Base-by-base conservation (phyloP, 192 early-diverging fungal genomes). In the Entophlyctis luteolus region DNA sequence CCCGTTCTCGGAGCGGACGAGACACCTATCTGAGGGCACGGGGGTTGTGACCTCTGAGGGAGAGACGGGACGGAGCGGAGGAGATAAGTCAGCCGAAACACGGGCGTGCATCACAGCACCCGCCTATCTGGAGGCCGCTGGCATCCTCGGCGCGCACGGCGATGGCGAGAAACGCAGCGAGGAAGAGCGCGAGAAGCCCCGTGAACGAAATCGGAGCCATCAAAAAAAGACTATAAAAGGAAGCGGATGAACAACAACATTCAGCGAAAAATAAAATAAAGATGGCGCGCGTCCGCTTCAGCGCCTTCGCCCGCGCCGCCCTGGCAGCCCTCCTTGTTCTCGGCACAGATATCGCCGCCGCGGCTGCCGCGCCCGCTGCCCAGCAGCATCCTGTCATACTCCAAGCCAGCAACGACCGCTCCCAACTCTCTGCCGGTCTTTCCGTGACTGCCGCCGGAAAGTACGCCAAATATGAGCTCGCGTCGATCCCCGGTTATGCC, bases 11-110 rank as follows among this genome's bases (percentile, higher is more conserved):
- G 77, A 65, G 50, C 77, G 77, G 29, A 20, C 18, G 22, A 65
- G 73, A 66, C 87, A 88, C 46, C 86, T 76, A 36, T 75, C 71
- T 0, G 59, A 79, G 33, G 86, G 77, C 47, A 87, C 66, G 2
- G n/a, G 31, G 29, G 48, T 23, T 28, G 60, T 63, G 12, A 63
- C 60, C 25, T 60, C 58, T 59, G 58, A n/a, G n/a, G 8, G 14
- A 16, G 14, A 45, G 42, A 20, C 20, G 20, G 20, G 42, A 45
- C 20, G 20, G 42, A 16, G n/a, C n/a, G n/a, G n/a, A n/a, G n/a
- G n/a, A n/a, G n/a, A n/a, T n/a, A n/a, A n/a, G n/a, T n/a, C n/a
- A n/a, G n/a, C n/a, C n/a, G n/a, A n/a, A n/a, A n/a, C n/a, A n/a
- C n/a, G n/a, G n/a, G n/a, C n/a, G n/a, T n/a, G n/a, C n/a, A n/a